Evolutionary conservation across 768 basidiomycete genomes (phyloP).

Genomic region (Gloeopeniophorella convolvens): DNA sequence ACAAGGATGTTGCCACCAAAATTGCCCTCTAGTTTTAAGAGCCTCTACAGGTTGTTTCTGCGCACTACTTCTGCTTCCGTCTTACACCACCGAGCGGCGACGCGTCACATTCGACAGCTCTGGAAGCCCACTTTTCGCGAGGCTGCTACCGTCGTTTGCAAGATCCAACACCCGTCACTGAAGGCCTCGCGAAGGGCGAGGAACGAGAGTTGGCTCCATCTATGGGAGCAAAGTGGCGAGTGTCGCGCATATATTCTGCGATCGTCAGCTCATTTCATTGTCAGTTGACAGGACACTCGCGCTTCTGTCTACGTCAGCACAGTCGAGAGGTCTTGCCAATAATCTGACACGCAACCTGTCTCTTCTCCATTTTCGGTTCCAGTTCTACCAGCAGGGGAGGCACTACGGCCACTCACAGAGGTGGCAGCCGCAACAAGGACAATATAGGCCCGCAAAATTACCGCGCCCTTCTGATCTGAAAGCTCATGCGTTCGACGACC

Average conservation of each 20-base stretch:
- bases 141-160: constrained; percentile 9
- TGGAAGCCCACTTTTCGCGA: constrained; percentile 18
- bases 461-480: constrained; percentile 16
- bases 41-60: constrained; percentile 16
- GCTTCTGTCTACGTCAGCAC: constrained; percentile 54
- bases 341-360: constrained; percentile 50
- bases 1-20: not conserved
- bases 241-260: not conserved
- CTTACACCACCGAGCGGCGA: constrained; percentile 14
- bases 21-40: constrained; percentile 15
- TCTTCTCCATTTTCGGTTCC: constrained; percentile 33
- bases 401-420: constrained; percentile 15
- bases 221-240: constrained; percentile 18
- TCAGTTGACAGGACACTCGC: constrained; percentile 65
- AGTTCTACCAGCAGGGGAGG: not conserved
- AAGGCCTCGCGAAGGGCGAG: not conserved
- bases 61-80: constrained; percentile 17
- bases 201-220: constrained; percentile 10
- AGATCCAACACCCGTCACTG: constrained; percentile 2
- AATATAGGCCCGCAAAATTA: constrained; percentile 16
- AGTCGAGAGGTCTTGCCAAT: constrained; percentile 57
- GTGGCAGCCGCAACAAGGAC: constrained; percentile 10
- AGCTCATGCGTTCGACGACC: constrained; percentile 29
- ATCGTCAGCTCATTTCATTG: not conserved
- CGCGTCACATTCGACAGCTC: constrained; percentile 7